These are phyloP conservation scores for Aspergillus sp. DNA, from an alignment of 2,329 filamentous ascomycete species.

Conservation along the genomic window DNA sequence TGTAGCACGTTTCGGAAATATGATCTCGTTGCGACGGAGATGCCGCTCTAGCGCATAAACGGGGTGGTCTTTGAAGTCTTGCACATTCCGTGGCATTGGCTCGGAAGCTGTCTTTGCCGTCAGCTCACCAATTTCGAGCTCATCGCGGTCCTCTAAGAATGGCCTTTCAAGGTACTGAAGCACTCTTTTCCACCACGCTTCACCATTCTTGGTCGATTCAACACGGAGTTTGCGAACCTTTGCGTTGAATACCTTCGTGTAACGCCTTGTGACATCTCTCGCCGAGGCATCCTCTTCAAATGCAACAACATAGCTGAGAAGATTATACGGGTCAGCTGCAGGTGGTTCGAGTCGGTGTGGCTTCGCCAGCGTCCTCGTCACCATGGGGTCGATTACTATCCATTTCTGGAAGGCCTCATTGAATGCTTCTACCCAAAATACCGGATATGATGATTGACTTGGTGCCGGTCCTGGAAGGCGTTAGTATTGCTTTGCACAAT, in stretches of 20 bases:
- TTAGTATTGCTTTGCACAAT: background rate
- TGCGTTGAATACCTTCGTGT: slow-evolving; percentile 83
- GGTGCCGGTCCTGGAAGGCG: slow-evolving; percentile 36
- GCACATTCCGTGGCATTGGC: slow-evolving; percentile 80
- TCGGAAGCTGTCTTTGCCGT: slow-evolving; percentile 70
- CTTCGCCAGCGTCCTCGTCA: slow-evolving; percentile 76
- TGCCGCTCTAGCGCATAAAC: slow-evolving; percentile 83
- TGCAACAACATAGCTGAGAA: slow-evolving; percentile 77
- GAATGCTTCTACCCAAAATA: slow-evolving; percentile 94
- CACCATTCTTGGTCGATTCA: slow-evolving; percentile 61
- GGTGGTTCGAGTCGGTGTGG: slow-evolving; percentile 79
- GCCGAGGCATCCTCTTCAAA: slow-evolving; percentile 79
- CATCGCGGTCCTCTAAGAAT: slow-evolving; percentile 65
- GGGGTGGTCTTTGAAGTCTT: slow-evolving; percentile 85
- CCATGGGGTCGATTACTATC: slow-evolving; percentile 82
- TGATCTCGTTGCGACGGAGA: slow-evolving; percentile 76
- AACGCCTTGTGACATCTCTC: slow-evolving; percentile 83
- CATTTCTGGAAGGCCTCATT: slow-evolving; percentile 86
- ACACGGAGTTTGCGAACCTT: slow-evolving; percentile 84
- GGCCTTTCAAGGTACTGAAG: slow-evolving; percentile 43
- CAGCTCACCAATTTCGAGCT: slow-evolving; percentile 79
- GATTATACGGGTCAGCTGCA: slow-evolving; percentile 71
- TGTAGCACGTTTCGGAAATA: slow-evolving; percentile 68
- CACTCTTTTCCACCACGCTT: slow-evolving; percentile 55
- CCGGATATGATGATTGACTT: slow-evolving; percentile 71